Percentiles rank a stretch among this genome's conserved stretches.
Conservation (phyloP, 768 basidiomycete species). For the Pleurotus tuoliensis region DNA sequence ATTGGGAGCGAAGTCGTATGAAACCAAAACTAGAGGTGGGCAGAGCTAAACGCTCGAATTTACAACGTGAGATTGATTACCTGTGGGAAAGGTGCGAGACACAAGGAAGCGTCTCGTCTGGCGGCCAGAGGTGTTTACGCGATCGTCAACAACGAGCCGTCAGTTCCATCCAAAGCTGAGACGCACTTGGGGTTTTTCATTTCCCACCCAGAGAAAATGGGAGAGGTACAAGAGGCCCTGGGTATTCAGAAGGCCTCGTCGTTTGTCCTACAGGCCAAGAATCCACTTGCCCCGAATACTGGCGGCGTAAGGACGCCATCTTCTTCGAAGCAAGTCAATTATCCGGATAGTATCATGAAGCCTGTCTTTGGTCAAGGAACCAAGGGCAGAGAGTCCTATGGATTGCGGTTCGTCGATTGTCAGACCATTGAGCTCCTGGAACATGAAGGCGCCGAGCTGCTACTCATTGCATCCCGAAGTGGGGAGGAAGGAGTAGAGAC, state of each 20-base stretch:
- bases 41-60: background rate
- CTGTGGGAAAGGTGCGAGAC: constrained; percentile 38
- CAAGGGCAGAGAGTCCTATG: constrained; percentile 41
- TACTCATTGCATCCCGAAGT: constrained; percentile 49
- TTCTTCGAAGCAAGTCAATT: constrained; percentile 33
- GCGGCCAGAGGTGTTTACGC: constrained; percentile 59
- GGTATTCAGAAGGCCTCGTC: constrained; percentile 50
- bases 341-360: constrained; percentile 43
- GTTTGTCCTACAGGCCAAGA: constrained; percentile 61
- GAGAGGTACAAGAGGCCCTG: constrained; percentile 52
- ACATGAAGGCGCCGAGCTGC: constrained; percentile 47
- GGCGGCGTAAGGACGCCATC: constrained; percentile 22
- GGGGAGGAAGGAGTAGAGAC: constrained; percentile 44
- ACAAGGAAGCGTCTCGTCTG: constrained; percentile 47
- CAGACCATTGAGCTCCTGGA: constrained; percentile 50
- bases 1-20: constrained; percentile 47
- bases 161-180: constrained; percentile 38
- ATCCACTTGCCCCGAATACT: constrained; percentile 44
- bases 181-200: constrained; percentile 60
- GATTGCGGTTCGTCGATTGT: constrained; percentile 48
- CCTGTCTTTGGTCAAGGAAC: constrained; percentile 45
- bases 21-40: constrained; percentile 59
- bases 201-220: constrained; percentile 46
- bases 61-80: background rate
- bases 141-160: constrained; percentile 46